Evolutionary conservation across 495 filamentous ascomycete species (phyloP).

Genomic region (Penicillium steckii): DNA sequence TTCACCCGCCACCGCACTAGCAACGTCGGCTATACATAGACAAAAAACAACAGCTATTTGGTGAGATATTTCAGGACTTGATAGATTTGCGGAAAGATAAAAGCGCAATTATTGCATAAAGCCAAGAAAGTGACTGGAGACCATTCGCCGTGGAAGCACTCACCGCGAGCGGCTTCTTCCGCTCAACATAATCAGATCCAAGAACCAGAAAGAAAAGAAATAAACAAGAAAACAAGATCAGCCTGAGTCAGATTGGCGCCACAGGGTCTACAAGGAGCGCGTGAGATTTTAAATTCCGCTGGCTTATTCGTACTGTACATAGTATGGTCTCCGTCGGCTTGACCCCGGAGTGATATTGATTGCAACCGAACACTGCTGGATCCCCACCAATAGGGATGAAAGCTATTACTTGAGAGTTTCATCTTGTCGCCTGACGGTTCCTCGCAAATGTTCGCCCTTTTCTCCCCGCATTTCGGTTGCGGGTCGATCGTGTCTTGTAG

Average conservation of each 20-base stretch:
- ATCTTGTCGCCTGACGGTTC: neutral
- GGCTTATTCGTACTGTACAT: neutral
- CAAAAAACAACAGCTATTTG: neutral
- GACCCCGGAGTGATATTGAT: neutral
- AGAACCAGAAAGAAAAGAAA: neutral
- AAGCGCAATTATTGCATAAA: too few species aligned
- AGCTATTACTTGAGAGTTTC: neutral
- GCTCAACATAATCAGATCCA: too few species aligned
- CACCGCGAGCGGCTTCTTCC: too few species aligned
- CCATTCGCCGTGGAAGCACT: too few species aligned
- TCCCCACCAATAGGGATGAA: neutral
- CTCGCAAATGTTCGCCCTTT: neutral
- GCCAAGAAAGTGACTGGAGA: too few species aligned
- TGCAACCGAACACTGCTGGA: neutral
- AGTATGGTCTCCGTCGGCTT: neutral
- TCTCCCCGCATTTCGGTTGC: constrained; percentile 10
- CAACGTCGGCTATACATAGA: neutral
- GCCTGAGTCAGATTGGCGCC: neutral
- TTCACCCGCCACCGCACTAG: neutral
- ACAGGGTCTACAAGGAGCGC: neutral
- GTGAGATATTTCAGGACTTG: too few species aligned
- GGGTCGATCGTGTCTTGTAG: constrained; percentile 8
- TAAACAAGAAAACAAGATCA: neutral
- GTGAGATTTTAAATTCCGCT: neutral
- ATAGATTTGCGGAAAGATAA: too few species aligned